Evolutionary conservation across 2,329 filamentous ascomycete species (phyloP).

Genomic region (Hawksworthiomyces lignivorus): DNA sequence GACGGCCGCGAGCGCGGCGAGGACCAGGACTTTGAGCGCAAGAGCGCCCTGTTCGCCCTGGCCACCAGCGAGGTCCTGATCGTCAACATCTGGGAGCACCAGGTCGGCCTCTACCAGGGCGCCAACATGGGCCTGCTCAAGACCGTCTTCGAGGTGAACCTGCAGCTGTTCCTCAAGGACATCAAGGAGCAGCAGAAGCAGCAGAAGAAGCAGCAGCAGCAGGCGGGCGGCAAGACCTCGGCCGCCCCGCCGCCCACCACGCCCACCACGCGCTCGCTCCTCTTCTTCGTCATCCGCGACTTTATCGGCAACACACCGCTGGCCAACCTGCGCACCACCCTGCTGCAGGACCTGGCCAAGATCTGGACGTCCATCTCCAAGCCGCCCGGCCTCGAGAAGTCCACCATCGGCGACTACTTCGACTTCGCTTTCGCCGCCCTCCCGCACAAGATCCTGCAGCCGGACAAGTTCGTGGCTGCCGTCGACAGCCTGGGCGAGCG

Average conservation of each 20-base stretch:
- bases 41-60: constrained; percentile 93
- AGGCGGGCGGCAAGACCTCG: too few species aligned
- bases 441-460: constrained; percentile 93
- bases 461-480: constrained; percentile 78
- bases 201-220: too few species aligned
- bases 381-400: constrained; percentile 77
- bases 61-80: constrained; percentile 97
- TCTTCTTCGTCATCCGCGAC: constrained; percentile 98
- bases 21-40: constrained; percentile 97
- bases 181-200: too few species aligned
- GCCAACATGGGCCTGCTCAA: constrained; percentile 98
- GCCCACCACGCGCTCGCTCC: constrained; percentile 80
- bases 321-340: constrained; percentile 78
- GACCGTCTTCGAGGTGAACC: constrained; percentile 97
- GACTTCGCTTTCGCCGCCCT: constrained; percentile 95
- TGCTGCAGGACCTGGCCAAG: constrained; percentile 82
- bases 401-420: constrained; percentile 92
- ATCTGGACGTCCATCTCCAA: constrained; percentile 94
- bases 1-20: constrained; percentile 94
- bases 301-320: constrained; percentile 89
- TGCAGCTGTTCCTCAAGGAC: constrained; percentile 95
- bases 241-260: too few species aligned
- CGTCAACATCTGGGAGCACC: constrained; percentile 99
- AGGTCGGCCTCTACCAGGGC: constrained; percentile 94
- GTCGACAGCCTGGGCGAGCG: constrained; percentile 71